Percentiles rank a stretch among this genome's conserved stretches.
Conservation (phyloP, 768 basidiomycete species). For the Sarcomyxa edulis region DNA sequence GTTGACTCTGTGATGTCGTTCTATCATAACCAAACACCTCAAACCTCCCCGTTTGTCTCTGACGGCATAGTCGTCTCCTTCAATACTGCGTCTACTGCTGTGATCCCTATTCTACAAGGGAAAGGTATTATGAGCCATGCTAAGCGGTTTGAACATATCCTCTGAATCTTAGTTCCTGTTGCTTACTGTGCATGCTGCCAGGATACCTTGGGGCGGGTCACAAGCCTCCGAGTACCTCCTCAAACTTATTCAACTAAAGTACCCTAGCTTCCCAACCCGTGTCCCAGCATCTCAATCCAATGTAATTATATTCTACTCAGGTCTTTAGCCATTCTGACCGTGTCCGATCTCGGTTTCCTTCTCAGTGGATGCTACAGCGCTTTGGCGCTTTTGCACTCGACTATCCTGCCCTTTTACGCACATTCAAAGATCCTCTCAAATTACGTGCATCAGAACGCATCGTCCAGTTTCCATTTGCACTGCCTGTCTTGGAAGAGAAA, state of each 20-base stretch:
- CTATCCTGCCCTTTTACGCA: constrained; percentile 63
- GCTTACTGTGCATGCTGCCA: constrained; percentile 23
- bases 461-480: constrained; percentile 83
- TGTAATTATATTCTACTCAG: constrained; percentile 35
- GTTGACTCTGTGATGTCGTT: constrained; percentile 92
- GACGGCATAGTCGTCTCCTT: constrained; percentile 90
- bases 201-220: constrained; percentile 91
- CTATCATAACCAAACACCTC: constrained; percentile 52
- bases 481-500: constrained; percentile 69
- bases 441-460: constrained; percentile 65
- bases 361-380: constrained; percentile 86
- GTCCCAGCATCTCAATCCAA: constrained; percentile 73
- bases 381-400: constrained; percentile 81
- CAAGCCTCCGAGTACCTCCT: constrained; percentile 90
- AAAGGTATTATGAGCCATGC: constrained; percentile 80
- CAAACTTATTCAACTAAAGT: constrained; percentile 93
- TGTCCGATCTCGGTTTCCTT: neutral
- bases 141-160: constrained; percentile 54
- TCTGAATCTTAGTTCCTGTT: neutral
- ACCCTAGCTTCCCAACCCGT: constrained; percentile 86
- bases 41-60: constrained; percentile 32
- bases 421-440: constrained; percentile 59
- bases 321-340: neutral
- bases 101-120: constrained; percentile 83
- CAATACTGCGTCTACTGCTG: constrained; percentile 86